Evolutionary conservation across 768 basidiomycete genomes (phyloP).

Genomic region (Mycena galericulata): DNA sequence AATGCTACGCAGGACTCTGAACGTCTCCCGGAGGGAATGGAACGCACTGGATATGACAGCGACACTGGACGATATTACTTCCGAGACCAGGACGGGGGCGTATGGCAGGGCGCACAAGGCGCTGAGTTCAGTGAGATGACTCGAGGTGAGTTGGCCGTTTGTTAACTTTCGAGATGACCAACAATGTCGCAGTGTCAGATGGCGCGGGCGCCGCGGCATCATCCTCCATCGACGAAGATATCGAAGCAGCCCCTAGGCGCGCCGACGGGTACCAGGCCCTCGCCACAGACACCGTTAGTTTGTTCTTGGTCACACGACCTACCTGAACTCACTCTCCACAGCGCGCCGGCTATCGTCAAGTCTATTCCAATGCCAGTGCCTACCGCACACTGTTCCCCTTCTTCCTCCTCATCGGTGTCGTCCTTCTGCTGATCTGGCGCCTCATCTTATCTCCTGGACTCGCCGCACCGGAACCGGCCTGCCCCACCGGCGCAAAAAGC

Average conservation of each 20-base stretch:
- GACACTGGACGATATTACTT: slow-evolving; percentile 78
- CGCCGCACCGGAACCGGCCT: slow-evolving; percentile 46
- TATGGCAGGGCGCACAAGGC: slow-evolving; percentile 72
- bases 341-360: slow-evolving; percentile 45
- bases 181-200: slow-evolving; percentile 33
- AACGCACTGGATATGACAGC: slow-evolving; percentile 82
- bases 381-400: slow-evolving; percentile 78
- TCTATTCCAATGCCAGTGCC: slow-evolving; percentile 51
- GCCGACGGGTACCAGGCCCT: slow-evolving; percentile 70
- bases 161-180: background rate
- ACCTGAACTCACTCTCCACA: slow-evolving; percentile 28
- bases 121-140: slow-evolving; percentile 71
- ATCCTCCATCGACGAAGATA: slow-evolving; percentile 49
- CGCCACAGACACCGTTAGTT: slow-evolving; percentile 62
- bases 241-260: slow-evolving; percentile 67
- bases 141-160: slow-evolving; percentile 46
- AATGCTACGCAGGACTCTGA: slow-evolving; percentile 56
- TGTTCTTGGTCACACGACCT: background rate
- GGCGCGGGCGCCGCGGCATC: slow-evolving; percentile 2
- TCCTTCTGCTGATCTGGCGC: slow-evolving; percentile 74
- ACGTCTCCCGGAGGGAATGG: slow-evolving; percentile 67
- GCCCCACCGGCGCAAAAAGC: slow-evolving; percentile 54
- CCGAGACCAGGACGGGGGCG: slow-evolving; percentile 63
- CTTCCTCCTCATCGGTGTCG: slow-evolving; percentile 74
- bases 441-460: slow-evolving; percentile 61